Conservation (phyloP, 2,329 filamentous ascomycete species). For the Penicillium italicum region DNA sequence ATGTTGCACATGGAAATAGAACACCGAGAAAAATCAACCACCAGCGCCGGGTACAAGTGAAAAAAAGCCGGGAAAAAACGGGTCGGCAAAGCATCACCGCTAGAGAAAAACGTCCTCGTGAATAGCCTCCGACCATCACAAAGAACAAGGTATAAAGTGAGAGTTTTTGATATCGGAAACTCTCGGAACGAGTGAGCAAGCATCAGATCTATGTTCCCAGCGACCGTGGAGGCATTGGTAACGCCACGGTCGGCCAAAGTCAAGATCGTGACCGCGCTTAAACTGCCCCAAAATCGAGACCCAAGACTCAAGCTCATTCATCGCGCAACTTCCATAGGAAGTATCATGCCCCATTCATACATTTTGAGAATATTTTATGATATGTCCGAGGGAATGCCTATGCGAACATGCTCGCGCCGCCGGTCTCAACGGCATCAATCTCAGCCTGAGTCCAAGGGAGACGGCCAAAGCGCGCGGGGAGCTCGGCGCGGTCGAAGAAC, state of each 20-base stretch:
- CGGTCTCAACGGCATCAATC: slow-evolving; percentile 94
- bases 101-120: slow-evolving; percentile 7
- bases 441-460: slow-evolving; percentile 71
- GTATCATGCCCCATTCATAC: slow-evolving; percentile 23
- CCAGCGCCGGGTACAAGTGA: slow-evolving; percentile 31
- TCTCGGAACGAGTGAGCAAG: slow-evolving; percentile 1
- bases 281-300: slow-evolving; percentile 7
- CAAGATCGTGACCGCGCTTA: slow-evolving; percentile 2
- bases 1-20: slow-evolving; percentile 17
- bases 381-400: slow-evolving; percentile 26
- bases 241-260: slow-evolving; percentile 7
- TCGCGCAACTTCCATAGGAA: slow-evolving; percentile 17
- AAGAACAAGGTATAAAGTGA: slow-evolving; percentile 6
- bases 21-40: slow-evolving; percentile 30
- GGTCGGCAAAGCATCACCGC: slow-evolving; percentile 10
- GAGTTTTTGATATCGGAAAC: background rate
- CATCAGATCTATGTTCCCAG: background rate
- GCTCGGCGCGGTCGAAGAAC: slow-evolving; percentile 84
- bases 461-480: slow-evolving; percentile 78
- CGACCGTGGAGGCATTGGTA: background rate
- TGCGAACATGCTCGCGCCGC: slow-evolving; percentile 68
- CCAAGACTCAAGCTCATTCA: slow-evolving; percentile 2
- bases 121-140: background rate
- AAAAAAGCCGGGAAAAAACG: slow-evolving; percentile 13
- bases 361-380: slow-evolving; percentile 5